These are phyloP conservation scores for Diaporthe eres DNA, from an alignment of 2,329 filamentous ascomycete genomes.

Conservation along the genomic window DNA sequence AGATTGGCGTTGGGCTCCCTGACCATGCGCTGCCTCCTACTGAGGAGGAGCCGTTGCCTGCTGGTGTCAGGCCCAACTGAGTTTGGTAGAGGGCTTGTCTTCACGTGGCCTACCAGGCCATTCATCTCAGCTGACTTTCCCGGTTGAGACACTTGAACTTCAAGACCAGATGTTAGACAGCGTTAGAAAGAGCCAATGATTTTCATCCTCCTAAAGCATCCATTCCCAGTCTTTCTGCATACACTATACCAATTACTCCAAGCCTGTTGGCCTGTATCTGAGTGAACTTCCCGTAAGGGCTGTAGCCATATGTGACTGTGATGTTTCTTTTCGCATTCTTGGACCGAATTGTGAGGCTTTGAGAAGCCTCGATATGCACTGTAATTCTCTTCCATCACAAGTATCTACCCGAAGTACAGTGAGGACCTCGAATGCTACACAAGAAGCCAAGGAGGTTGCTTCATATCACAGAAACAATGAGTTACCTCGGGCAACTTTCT, in stretches of 20 bases:
- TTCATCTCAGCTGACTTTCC: background rate
- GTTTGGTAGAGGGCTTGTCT: accelerated
- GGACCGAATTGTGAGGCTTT: no score
- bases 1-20: constrained; percentile 50
- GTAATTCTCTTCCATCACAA: no score
- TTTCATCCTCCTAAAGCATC: background rate
- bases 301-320: no score
- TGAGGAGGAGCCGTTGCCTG: constrained; percentile 28
- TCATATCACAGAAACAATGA: no score
- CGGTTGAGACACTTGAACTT: background rate
- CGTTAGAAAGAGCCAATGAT: background rate
- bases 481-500: no score
- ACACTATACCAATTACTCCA: background rate
- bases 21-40: constrained; percentile 41
- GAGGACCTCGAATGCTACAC: no score
- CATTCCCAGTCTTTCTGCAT: background rate
- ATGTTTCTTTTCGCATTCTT: no score
- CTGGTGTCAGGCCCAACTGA: constrained; percentile 38
- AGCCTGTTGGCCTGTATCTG: no score
- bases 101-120: background rate
- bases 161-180: background rate
- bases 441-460: no score
- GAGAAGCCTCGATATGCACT: no score
- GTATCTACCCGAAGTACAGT: no score
- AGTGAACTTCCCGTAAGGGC: no score